Base-by-base conservation (phyloP, 768 basidiomycete genomes). In the Xerocomus brunneocitrinus region DNA sequence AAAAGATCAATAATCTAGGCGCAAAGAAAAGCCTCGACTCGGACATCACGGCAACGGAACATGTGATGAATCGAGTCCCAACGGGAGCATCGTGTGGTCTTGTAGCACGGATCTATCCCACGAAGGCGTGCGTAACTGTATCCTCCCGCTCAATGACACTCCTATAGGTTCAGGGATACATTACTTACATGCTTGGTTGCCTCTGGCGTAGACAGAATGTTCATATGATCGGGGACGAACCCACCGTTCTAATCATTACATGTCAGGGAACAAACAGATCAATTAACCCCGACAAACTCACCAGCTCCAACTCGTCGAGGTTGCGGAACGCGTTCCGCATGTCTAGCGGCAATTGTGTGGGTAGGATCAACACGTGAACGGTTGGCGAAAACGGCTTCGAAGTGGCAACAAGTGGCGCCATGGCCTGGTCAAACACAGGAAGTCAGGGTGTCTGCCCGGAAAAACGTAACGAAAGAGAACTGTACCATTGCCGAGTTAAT, bases 271-370 rank as follows among this genome's bases (percentile, higher is more conserved):
- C 16, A 47, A 45, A 35, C 39, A 27, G 9, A 16, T 19, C 38
- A 19, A 39, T 43, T 31, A 24, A 25, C 16, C 12, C 22, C 22
- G 2, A 24, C 19, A 42, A 24, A 71, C 82, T 57, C 52, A 87
- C 90, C 63, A 88, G 48, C 50, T 69, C 68, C 24, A 67, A 65
- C 62, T 89, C 87, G 53, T 91, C 83, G 19, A 92, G 68, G 62
- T 82, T 80, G 31, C 91, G 84, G 61, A 89, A 79, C 47, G 79
- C 79, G 43, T 83, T 64, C 35, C 79, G 74, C 44, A 92, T 75
- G 63, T 92, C 91, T 3, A 81, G 65, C 19, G 91, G 91, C 14
- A 92, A 54, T 64, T 79, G 80, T 6, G 89, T 87, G 19, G 91
- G 91, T 27, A 92, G 64, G 22, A 91, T 71, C 3, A 92, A 67